These are phyloP conservation scores for Clitopilus hobsonii DNA, from an alignment of 768 basidiomycete genomes.

Conservation along the genomic window DNA sequence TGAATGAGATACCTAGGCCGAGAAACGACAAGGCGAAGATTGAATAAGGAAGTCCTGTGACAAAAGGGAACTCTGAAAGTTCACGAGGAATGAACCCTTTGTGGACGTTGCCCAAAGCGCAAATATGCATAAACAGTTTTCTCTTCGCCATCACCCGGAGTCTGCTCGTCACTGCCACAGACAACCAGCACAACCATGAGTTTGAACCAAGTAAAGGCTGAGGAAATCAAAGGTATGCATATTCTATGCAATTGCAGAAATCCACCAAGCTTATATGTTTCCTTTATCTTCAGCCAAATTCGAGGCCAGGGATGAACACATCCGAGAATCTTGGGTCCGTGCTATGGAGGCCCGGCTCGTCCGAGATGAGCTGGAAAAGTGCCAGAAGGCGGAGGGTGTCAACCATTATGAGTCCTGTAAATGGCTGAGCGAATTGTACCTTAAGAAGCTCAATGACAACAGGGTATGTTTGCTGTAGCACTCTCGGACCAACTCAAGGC, in stretches of 20 bases:
- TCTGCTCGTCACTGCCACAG: conserved; percentile 10
- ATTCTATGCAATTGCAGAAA: background rate
- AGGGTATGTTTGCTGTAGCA: conserved; percentile 64
- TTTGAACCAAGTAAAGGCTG: conserved; percentile 34
- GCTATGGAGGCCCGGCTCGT: conserved; percentile 92
- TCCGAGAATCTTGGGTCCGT: conserved; percentile 92
- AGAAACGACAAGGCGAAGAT: too few relatives aligned
- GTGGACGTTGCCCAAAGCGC: background rate
- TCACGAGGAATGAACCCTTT: background rate
- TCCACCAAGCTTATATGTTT: background rate
- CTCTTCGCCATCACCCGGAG: conserved; percentile 5
- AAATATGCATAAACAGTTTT: conserved; percentile 17
- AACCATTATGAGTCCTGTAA: conserved; percentile 89
- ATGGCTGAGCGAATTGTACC: conserved; percentile 80
- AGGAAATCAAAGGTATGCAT: conserved; percentile 49
- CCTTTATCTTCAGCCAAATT: conserved; percentile 45
- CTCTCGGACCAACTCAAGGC: background rate
- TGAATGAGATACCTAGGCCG: too few relatives aligned
- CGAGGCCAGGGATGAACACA: conserved; percentile 63
- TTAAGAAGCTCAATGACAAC: conserved; percentile 72
- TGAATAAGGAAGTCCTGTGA: too few relatives aligned
- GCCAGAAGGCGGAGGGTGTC: conserved; percentile 86
- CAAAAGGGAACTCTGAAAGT: too few relatives aligned
- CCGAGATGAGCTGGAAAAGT: conserved; percentile 83
- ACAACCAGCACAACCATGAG: conserved; percentile 28